Conservation (phyloP, 2,329 filamentous ascomycete species). For the Zopfia rhizophila region DNA sequence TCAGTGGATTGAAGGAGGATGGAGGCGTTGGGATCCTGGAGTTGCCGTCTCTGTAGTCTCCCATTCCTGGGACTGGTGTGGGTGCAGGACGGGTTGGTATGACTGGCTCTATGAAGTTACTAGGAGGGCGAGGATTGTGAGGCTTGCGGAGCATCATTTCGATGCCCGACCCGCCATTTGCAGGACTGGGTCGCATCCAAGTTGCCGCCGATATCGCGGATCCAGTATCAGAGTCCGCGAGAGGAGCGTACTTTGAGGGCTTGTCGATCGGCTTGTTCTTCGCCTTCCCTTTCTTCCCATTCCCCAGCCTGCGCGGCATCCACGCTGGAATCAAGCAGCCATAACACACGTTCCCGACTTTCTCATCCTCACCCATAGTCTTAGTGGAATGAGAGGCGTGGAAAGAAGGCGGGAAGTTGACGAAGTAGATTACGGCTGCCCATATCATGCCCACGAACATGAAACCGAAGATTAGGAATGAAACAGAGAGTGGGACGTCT, state of each 20-base stretch:
- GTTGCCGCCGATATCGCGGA: too few relatives aligned
- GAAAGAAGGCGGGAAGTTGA: constrained; percentile 36
- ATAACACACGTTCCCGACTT: background rate
- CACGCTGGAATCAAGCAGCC: background rate
- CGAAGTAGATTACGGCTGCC: constrained; percentile 21
- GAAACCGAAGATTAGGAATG: constrained; percentile 10
- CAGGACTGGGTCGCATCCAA: too few relatives aligned
- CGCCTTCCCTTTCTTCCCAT: background rate
- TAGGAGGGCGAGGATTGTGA: too few relatives aligned
- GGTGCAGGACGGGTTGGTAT: background rate
- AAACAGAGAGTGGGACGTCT: constrained; percentile 13
- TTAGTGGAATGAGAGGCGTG: background rate
- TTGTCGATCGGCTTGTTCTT: constrained; percentile 26
- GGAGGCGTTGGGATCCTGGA: too few relatives aligned
- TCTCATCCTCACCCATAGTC: background rate
- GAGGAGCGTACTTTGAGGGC: constrained; percentile 19
- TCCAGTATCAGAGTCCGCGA: background rate
- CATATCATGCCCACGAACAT: constrained; percentile 17
- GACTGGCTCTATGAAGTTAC: too few relatives aligned
- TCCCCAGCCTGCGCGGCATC: background rate
- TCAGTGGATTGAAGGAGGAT: constrained; percentile 10
- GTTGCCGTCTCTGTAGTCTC: background rate
- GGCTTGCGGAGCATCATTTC: too few relatives aligned
- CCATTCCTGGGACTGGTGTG: background rate
- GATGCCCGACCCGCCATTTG: too few relatives aligned